Evolutionary conservation across 2,329 filamentous ascomycete species (phyloP).

Genomic region (Metarhizium album): DNA sequence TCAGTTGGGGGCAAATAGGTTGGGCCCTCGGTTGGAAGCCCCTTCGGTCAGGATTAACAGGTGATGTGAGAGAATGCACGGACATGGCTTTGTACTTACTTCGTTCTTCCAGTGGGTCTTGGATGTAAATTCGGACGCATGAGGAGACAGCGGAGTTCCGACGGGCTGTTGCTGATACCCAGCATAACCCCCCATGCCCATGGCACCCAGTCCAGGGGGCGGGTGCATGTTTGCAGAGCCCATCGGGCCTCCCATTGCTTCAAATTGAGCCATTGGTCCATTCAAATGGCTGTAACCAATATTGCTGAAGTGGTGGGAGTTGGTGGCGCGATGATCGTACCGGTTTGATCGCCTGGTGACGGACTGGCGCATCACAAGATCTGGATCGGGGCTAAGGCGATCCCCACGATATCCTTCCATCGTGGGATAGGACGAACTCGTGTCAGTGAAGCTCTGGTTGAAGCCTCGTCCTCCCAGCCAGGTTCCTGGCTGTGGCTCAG

Average conservation of each 20-base stretch:
- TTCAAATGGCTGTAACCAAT: slow-evolving; percentile 23
- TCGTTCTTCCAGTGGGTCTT: slow-evolving; percentile 44
- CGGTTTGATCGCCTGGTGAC: slow-evolving; percentile 34
- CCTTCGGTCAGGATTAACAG: slow-evolving; percentile 9
- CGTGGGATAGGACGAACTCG: slow-evolving; percentile 21
- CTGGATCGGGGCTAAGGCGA: slow-evolving; percentile 37
- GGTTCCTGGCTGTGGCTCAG: slow-evolving; percentile 23
- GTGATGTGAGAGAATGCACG: neutral
- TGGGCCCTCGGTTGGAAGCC: slow-evolving; percentile 43
- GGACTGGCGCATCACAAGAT: slow-evolving; percentile 32
- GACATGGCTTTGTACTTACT: slow-evolving; percentile 23
- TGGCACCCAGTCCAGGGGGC: slow-evolving; percentile 23
- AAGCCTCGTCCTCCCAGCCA: slow-evolving; percentile 36
- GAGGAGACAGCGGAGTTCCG: slow-evolving; percentile 58
- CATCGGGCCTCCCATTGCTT: slow-evolving; percentile 25
- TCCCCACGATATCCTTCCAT: slow-evolving; percentile 34
- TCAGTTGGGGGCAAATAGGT: slow-evolving; percentile 82
- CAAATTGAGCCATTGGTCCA: slow-evolving; percentile 22
- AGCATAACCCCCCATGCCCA: slow-evolving; percentile 33
- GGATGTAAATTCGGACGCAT: slow-evolving; percentile 64
- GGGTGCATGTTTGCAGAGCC: slow-evolving; percentile 21
- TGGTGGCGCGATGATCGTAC: slow-evolving; percentile 33
- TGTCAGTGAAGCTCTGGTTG: slow-evolving; percentile 30
- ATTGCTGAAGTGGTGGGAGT: slow-evolving; percentile 21
- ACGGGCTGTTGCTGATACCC: slow-evolving; percentile 45